phyloP scores from a whole-genome alignment of 331 rosid species.

The Quercus phellos region DNA sequence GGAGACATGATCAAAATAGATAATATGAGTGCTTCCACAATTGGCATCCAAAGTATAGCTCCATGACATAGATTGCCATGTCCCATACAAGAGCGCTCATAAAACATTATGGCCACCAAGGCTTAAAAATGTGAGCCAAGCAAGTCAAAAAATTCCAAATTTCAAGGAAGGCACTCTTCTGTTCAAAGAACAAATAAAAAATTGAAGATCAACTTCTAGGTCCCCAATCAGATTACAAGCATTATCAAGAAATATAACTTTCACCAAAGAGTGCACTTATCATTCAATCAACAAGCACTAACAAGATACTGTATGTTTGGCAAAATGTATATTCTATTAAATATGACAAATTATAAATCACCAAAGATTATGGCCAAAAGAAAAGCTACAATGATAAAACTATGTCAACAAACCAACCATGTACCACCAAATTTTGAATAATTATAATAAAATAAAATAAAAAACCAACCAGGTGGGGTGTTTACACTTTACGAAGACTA shows the following conservation, averaged over 20 bases:
- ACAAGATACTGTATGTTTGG: not conserved
- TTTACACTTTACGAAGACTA: too few relatives aligned
- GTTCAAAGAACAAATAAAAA: not conserved
- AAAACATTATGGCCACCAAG: not conserved
- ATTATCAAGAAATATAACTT: not conserved
- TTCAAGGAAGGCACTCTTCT: not conserved
- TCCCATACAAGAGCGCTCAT: not conserved
- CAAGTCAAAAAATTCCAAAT: not conserved
- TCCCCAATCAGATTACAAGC: not conserved
- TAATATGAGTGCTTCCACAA: not conserved
- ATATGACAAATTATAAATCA: too few relatives aligned
- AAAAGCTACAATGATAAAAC: not conserved
- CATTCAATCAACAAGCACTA: not conserved
- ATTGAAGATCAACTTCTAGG: not conserved
- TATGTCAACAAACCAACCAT: not conserved
- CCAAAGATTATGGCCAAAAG: too few relatives aligned
- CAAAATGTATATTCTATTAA: not conserved
- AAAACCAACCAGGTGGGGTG: too few relatives aligned
- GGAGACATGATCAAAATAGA: not conserved
- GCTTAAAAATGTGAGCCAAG: not conserved
- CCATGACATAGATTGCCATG: not conserved
- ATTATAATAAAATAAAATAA: too few relatives aligned
- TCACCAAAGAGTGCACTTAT: not conserved
- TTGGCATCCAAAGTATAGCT: not conserved
- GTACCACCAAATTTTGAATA: too few relatives aligned